Conservation (phyloP, 2,329 filamentous ascomycete genomes). For the Huntiella savannae region DNA sequence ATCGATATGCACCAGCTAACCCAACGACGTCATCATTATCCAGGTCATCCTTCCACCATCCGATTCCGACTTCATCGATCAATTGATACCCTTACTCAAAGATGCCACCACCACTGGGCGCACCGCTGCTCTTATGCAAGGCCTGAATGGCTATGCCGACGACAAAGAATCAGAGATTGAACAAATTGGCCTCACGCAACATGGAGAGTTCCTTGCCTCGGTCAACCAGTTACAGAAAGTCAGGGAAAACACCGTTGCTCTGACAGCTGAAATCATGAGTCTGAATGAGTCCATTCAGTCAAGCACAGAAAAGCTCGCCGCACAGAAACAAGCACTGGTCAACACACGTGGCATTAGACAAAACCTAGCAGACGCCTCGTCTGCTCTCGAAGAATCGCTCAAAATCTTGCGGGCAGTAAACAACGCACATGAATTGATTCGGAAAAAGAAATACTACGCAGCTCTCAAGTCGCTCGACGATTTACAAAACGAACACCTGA, state of each 20-base stretch:
- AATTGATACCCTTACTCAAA: slow-evolving; percentile 82
- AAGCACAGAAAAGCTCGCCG: slow-evolving; percentile 83
- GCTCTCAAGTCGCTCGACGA: slow-evolving; percentile 88
- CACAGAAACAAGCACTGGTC: slow-evolving; percentile 85
- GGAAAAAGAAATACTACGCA: slow-evolving; percentile 87
- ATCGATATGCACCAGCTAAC: background rate
- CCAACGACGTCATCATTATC: background rate
- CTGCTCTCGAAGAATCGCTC: slow-evolving; percentile 75
- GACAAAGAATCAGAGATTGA: slow-evolving; percentile 86
- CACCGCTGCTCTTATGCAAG: slow-evolving; percentile 8
- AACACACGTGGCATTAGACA: slow-evolving; percentile 82
- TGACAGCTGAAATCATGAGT: slow-evolving; percentile 80
- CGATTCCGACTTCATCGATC: slow-evolving; percentile 86
- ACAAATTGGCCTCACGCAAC: slow-evolving; percentile 81
- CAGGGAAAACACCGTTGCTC: slow-evolving; percentile 68
- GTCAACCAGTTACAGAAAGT: slow-evolving; percentile 88
- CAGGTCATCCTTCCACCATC: slow-evolving; percentile 87
- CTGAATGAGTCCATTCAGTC: slow-evolving; percentile 88
- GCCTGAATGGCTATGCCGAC: slow-evolving; percentile 47
- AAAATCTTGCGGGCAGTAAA: slow-evolving; percentile 87
- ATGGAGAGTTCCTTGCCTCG: slow-evolving; percentile 87
- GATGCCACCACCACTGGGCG: slow-evolving; percentile 53
- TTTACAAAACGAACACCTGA: slow-evolving; percentile 81
- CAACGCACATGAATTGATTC: slow-evolving; percentile 76
- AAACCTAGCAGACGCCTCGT: slow-evolving; percentile 84